Percentiles rank a stretch among this genome's conserved stretches.
Evolutionary conservation across 306 rosid species (phyloP).

Genomic region (Begonia loranthoides): DNA sequence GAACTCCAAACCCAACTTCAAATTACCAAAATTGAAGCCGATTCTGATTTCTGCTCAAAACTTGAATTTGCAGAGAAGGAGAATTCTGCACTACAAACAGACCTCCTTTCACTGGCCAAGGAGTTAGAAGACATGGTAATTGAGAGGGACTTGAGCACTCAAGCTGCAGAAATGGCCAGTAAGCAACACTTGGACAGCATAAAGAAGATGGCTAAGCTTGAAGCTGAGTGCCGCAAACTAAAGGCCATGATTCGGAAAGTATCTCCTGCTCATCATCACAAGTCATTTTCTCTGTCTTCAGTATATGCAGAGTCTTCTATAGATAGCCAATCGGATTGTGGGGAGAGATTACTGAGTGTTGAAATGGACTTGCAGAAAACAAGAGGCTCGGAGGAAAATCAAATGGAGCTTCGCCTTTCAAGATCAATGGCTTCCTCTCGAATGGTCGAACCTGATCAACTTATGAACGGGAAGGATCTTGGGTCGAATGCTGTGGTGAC

Average conservation of each 20-base stretch:
- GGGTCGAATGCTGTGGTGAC: slow-evolving; percentile 17
- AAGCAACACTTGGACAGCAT: slow-evolving; percentile 57
- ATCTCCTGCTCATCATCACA: slow-evolving; percentile 20
- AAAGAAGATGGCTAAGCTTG: slow-evolving; percentile 62
- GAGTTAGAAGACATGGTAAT: slow-evolving; percentile 41
- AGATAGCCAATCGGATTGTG: slow-evolving; percentile 48
- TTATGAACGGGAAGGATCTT: slow-evolving; percentile 15
- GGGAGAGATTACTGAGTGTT: slow-evolving; percentile 33
- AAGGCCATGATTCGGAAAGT: slow-evolving; percentile 36
- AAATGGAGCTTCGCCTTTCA: slow-evolving; percentile 22
- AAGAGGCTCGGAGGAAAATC: slow-evolving; percentile 23
- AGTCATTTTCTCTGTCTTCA: slow-evolving; percentile 32
- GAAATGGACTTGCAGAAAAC: slow-evolving; percentile 25
- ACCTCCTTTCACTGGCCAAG: slow-evolving; percentile 43
- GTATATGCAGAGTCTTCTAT: slow-evolving; percentile 33
- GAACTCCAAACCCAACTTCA: slow-evolving; percentile 47
- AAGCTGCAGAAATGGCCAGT: slow-evolving; percentile 71
- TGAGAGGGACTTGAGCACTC: slow-evolving; percentile 61
- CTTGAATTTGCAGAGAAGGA: slow-evolving; percentile 41
- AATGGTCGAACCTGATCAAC: slow-evolving; percentile 22
- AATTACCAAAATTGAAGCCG: slow-evolving; percentile 40
- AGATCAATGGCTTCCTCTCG: slow-evolving; percentile 27
- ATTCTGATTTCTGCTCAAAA: slow-evolving; percentile 25
- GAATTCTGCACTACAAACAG: slow-evolving; percentile 35
- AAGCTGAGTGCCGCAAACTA: slow-evolving; percentile 63